These are phyloP conservation scores for Ceratonia siliqua DNA, from an alignment of 306 rosid species.

Conservation along the genomic window DNA sequence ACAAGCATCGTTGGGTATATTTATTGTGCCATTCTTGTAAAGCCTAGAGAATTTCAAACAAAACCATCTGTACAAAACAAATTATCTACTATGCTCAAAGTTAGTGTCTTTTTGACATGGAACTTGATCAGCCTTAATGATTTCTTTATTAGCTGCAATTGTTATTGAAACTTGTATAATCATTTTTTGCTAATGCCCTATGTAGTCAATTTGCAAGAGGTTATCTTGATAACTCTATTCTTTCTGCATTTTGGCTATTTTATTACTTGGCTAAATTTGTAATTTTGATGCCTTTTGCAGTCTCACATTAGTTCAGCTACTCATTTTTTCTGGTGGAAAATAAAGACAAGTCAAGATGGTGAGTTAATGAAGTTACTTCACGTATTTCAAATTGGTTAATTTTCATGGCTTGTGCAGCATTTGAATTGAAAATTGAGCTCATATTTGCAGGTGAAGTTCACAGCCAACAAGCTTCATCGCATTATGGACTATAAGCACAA, in stretches of 20 bases:
- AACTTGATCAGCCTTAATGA: background rate
- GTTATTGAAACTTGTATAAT: background rate
- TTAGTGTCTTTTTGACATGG: background rate
- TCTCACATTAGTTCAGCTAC: background rate
- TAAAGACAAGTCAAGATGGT: conserved; percentile 50
- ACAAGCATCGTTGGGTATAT: too few species aligned
- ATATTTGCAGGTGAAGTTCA: conserved; percentile 90
- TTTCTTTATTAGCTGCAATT: background rate
- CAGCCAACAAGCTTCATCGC: conserved; percentile 81
- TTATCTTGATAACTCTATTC: background rate
- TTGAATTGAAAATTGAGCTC: background rate
- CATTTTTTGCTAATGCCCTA: too few species aligned
- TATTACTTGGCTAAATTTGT: background rate
- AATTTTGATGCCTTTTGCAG: background rate
- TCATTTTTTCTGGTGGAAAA: background rate
- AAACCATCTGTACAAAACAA: background rate
- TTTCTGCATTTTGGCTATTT: background rate
- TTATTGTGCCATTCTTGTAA: background rate
- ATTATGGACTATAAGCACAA: conserved; percentile 89
- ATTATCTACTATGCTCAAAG: background rate
- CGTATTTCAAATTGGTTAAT: background rate
- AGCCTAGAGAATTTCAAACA: background rate
- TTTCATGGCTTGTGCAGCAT: background rate
- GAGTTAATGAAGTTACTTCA: background rate
- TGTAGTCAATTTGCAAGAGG: background rate